phyloP scores from a whole-genome alignment of 2,329 filamentous ascomycete genomes.

The Sporothrix luriei region DNA sequence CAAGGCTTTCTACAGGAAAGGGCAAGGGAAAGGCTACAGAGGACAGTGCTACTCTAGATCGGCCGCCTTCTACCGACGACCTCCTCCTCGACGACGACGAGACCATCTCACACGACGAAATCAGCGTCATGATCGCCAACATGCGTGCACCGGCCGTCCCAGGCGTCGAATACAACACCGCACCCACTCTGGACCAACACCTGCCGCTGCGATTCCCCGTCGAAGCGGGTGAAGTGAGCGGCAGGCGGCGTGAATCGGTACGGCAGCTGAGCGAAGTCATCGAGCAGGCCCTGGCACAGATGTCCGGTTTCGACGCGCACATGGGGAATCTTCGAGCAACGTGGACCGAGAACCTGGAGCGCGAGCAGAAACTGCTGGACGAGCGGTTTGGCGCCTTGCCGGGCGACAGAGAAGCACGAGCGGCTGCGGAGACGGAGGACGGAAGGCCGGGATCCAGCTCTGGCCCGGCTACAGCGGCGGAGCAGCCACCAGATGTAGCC shows the following conservation, averaged over 20 bases:
- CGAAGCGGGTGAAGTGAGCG: slow-evolving; percentile 8
- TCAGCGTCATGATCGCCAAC: slow-evolving; percentile 39
- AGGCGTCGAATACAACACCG: slow-evolving; percentile 38
- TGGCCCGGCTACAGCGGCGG: neutral
- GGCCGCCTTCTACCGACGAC: neutral
- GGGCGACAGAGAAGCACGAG: neutral
- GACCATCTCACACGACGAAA: slow-evolving; percentile 36
- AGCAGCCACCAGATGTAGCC: slow-evolving; percentile 5
- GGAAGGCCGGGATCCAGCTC: too few relatives aligned
- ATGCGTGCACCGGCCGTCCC: slow-evolving; percentile 38
- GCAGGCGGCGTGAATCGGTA: slow-evolving; percentile 31
- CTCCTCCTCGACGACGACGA: slow-evolving; percentile 13
- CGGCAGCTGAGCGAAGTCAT: slow-evolving; percentile 36
- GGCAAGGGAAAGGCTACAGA: neutral
- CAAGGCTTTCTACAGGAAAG: neutral
- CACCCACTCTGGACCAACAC: slow-evolving; percentile 25
- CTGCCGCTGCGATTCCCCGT: slow-evolving; percentile 30
- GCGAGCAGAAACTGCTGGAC: slow-evolving; percentile 38
- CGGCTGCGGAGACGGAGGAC: neutral
- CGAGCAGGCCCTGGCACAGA: slow-evolving; percentile 35
- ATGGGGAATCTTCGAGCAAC: slow-evolving; percentile 36
- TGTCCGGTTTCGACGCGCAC: slow-evolving; percentile 38
- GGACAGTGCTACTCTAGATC: too few relatives aligned
- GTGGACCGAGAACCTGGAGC: slow-evolving; percentile 37
- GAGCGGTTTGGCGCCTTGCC: slow-evolving; percentile 32